Evolutionary conservation across 495 filamentous ascomycete genomes (phyloP).

Genomic region (Aspergillus campestris): DNA sequence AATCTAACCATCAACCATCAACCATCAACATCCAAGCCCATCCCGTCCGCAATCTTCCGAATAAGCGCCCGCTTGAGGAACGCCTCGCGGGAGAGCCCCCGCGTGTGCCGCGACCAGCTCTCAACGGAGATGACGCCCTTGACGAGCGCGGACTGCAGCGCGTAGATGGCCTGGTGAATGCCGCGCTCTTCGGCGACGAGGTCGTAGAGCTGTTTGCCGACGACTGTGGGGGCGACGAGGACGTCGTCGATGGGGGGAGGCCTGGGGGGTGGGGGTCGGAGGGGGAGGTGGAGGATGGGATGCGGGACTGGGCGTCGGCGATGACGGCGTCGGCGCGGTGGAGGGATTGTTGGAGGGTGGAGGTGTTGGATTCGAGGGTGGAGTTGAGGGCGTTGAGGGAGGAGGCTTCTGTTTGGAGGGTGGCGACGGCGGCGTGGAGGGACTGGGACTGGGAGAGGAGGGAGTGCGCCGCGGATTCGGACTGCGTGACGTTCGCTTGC

Average conservation of each 20-base stretch:
- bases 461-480: conserved; percentile 60
- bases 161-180: conserved; percentile 75
- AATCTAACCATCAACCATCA: neutral
- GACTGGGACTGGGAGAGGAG: conserved; percentile 73
- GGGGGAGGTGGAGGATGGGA: conserved; percentile 27
- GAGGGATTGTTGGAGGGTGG: conserved; percentile 66
- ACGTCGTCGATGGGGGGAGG: conserved; percentile 77
- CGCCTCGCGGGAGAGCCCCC: conserved; percentile 77
- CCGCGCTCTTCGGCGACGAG: conserved; percentile 78
- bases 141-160: conserved; percentile 75
- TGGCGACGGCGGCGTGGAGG: conserved; percentile 55
- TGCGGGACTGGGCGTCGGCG: conserved; percentile 44
- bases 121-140: conserved; percentile 69
- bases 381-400: conserved; percentile 59
- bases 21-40: conserved; percentile 52
- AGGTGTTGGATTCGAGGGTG: conserved; percentile 66
- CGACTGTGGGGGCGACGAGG: conserved; percentile 87
- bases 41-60: conserved; percentile 78
- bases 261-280: conserved; percentile 26
- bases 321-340: conserved; percentile 74
- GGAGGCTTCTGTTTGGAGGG: conserved; percentile 61
- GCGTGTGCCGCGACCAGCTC: conserved; percentile 74
- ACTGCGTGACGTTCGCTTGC: conserved; percentile 52
- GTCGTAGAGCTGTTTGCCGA: conserved; percentile 85
- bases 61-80: conserved; percentile 84